phyloP scores from a whole-genome alignment of 129 eudicot genomes.

The Centrapalus pauciflorus region DNA sequence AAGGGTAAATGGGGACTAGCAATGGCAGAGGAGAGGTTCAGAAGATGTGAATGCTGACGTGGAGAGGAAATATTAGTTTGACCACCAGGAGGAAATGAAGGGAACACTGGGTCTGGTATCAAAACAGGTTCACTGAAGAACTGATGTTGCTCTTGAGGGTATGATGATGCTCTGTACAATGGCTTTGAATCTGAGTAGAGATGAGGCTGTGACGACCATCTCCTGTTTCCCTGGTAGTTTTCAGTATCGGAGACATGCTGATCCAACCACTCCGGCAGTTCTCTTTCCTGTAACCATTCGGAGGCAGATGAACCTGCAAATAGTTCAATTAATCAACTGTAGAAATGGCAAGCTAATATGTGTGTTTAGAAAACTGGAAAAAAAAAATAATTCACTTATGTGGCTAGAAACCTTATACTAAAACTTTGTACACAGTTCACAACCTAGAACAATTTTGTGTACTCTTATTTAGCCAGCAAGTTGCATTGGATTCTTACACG shows the following conservation, averaged over 20 bases:
- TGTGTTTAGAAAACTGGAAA: too few relatives aligned
- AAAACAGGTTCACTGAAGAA: constrained; percentile 51
- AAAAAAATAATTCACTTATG: neutral
- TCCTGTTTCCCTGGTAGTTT: constrained; percentile 48
- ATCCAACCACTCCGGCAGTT: constrained; percentile 60
- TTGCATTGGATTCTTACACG: too few relatives aligned
- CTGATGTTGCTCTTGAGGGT: constrained; percentile 61
- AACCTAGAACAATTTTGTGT: too few relatives aligned
- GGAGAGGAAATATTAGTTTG: constrained; percentile 49
- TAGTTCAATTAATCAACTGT: neutral
- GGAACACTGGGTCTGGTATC: constrained; percentile 62
- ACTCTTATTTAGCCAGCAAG: too few relatives aligned
- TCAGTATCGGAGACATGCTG: constrained; percentile 59
- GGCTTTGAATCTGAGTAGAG: constrained; percentile 48
- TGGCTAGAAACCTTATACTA: neutral
- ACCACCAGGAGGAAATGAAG: constrained; percentile 62
- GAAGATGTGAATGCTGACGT: constrained; percentile 36
- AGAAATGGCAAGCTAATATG: neutral
- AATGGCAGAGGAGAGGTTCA: constrained; percentile 35
- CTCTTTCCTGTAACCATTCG: constrained; percentile 75
- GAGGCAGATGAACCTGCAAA: constrained; percentile 91
- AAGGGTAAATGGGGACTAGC: constrained; percentile 51
- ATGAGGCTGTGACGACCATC: constrained; percentile 94
- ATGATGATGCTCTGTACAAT: constrained; percentile 82
- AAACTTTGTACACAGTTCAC: too few relatives aligned